Conservation (phyloP, 257 asterid genomes). For the Solanum gandarillasii region DNA sequence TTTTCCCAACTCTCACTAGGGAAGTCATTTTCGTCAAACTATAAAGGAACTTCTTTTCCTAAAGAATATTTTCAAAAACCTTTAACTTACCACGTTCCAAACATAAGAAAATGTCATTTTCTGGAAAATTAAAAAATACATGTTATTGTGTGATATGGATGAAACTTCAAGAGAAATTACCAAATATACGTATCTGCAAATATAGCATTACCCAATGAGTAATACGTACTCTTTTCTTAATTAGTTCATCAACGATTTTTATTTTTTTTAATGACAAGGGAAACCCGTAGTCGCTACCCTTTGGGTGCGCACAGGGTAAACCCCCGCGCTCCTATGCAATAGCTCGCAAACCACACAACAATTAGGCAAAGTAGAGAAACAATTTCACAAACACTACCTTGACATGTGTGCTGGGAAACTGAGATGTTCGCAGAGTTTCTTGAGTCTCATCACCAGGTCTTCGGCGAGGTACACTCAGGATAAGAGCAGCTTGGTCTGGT, state of each 20-base stretch:
- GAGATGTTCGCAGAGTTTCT: constrained; percentile 36
- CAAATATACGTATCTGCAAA: neutral
- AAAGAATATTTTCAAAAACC: neutral
- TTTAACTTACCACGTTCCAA: neutral
- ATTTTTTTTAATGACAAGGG: neutral
- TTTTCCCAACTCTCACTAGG: neutral
- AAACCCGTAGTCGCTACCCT: neutral
- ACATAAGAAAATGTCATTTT: neutral
- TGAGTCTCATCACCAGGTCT: constrained; percentile 31
- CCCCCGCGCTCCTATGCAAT: neutral
- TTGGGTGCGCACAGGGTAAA: neutral
- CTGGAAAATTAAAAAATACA: neutral
- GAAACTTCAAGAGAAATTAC: neutral
- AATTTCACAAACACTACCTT: constrained; percentile 12
- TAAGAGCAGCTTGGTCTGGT: constrained; percentile 35
- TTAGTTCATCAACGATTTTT: neutral
- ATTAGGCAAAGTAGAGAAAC: neutral
- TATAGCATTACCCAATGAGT: neutral
- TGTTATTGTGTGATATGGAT: neutral
- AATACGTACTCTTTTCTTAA: neutral
- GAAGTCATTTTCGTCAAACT: neutral
- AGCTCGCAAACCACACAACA: neutral
- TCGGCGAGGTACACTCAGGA: constrained; percentile 35
- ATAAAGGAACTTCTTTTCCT: neutral
- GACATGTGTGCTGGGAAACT: constrained; percentile 30